Evolutionary conservation across 1,284 basidiomycete genomes (phyloP).

Genomic region (Polyporus tsugae): DNA sequence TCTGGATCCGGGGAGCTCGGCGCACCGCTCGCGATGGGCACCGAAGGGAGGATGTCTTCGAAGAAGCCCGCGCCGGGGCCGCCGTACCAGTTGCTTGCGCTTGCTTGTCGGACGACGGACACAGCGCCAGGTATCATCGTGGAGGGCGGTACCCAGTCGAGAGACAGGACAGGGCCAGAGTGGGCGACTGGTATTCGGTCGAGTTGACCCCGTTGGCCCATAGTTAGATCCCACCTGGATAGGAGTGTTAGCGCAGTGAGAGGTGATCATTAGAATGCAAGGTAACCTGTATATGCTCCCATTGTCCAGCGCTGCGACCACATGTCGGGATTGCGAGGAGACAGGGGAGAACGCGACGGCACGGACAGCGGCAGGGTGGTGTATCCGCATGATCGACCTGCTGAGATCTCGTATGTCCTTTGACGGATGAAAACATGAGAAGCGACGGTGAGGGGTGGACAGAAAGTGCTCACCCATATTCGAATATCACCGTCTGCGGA

Average conservation of each 20-base stretch:
- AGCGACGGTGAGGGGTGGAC: not conserved
- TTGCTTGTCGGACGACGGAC: slow-evolving; percentile 19
- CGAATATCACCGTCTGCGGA: slow-evolving; percentile 86
- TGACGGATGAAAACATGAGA: not conserved
- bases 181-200: slow-evolving; percentile 85
- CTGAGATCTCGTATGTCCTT: slow-evolving; percentile 82
- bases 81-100: slow-evolving; percentile 37
- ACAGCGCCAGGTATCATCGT: slow-evolving; percentile 21
- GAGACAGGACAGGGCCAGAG: slow-evolving; percentile 74
- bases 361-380: slow-evolving; percentile 76
- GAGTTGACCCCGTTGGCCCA: slow-evolving; percentile 73
- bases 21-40: slow-evolving; percentile 28
- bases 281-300: slow-evolving; percentile 55
- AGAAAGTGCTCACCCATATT: slow-evolving; percentile 73
- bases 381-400: slow-evolving; percentile 75
- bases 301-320: slow-evolving; percentile 82
- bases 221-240: slow-evolving; percentile 80
- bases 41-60: slow-evolving; percentile 38
- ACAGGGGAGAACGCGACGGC: slow-evolving; percentile 79
- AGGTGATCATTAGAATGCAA: not conserved
- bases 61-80: slow-evolving; percentile 36
- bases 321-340: slow-evolving; percentile 69
- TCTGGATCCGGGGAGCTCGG: slow-evolving; percentile 27
- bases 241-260: not conserved
- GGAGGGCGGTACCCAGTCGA: slow-evolving; percentile 73